These are phyloP conservation scores for Candida nanaspora DNA, from an alignment of 805 yeast species.

Conservation along the genomic window DNA sequence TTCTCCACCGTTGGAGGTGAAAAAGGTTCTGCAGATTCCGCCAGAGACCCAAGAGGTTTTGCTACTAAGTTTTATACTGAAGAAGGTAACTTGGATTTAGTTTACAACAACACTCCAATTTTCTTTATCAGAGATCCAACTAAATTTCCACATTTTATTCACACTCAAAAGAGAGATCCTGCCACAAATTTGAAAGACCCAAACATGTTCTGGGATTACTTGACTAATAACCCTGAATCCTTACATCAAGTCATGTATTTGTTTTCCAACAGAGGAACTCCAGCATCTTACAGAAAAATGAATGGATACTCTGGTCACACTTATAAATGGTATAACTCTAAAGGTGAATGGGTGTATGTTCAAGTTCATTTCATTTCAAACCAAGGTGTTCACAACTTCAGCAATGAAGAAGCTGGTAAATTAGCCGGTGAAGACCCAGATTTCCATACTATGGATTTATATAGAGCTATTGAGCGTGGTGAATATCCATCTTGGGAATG, in stretches of 20 bases:
- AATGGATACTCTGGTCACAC: constrained; percentile 83
- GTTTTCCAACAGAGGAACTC: constrained; percentile 81
- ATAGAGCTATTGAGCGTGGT: constrained; percentile 69
- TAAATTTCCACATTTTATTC: constrained; percentile 83
- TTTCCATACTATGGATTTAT: constrained; percentile 72
- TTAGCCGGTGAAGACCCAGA: constrained; percentile 78
- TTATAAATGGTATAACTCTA: constrained; percentile 68
- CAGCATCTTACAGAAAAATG: constrained; percentile 68
- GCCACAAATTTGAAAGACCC: constrained; percentile 75
- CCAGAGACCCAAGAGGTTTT: constrained; percentile 85
- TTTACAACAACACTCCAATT: constrained; percentile 80
- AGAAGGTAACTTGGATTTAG: constrained; percentile 81
- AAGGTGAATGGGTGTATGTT: constrained; percentile 73
- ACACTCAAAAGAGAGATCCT: constrained; percentile 84
- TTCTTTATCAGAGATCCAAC: constrained; percentile 81
- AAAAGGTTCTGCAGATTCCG: constrained; percentile 72
- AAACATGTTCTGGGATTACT: constrained; percentile 80
- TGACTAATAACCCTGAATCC: constrained; percentile 66
- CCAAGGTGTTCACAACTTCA: constrained; percentile 44
- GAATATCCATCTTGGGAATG: constrained; percentile 80
- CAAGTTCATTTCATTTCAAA: constrained; percentile 69
- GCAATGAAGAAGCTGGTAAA: constrained; percentile 60
- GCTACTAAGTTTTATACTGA: constrained; percentile 75
- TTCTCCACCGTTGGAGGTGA: constrained; percentile 90
- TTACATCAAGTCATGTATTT: constrained; percentile 67